Conservation (phyloP, 495 filamentous ascomycete species). For the Aspergillus ostianus region DNA sequence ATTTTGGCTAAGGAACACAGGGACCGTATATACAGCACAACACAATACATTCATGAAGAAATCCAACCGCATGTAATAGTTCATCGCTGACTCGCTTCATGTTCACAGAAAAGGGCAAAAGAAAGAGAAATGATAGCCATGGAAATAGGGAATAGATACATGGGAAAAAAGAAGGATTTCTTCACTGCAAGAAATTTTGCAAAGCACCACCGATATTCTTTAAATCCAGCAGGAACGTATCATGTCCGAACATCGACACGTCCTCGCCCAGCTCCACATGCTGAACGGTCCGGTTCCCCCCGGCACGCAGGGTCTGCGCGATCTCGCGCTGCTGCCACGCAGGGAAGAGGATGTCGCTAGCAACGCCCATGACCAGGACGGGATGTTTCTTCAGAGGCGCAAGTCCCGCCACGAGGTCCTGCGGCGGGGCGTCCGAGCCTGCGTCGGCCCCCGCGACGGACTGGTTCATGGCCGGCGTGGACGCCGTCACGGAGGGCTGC, state of each 20-base stretch:
- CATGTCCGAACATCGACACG: conserved; percentile 89
- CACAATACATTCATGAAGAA: not conserved
- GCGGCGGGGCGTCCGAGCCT: conserved; percentile 49
- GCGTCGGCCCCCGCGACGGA: conserved; percentile 15
- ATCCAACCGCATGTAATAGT: not conserved
- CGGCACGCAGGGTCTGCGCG: conserved; percentile 72
- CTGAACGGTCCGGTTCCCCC: conserved; percentile 74
- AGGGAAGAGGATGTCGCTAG: conserved; percentile 95
- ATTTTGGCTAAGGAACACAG: not conserved
- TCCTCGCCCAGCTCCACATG: conserved; percentile 93
- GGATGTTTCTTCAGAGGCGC: conserved; percentile 68
- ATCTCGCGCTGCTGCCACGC: conserved; percentile 98
- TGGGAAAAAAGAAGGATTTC: not conserved
- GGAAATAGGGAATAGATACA: not conserved
- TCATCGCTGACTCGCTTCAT: not conserved
- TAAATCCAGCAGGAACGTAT: conserved; percentile 92
- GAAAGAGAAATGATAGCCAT: too few species aligned
- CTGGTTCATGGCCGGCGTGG: conserved; percentile 25
- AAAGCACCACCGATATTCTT: conserved; percentile 86
- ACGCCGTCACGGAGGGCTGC: conserved; percentile 48
- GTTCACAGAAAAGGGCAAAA: conserved; percentile 2
- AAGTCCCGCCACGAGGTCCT: conserved; percentile 78
- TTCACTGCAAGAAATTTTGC: conserved; percentile 64
- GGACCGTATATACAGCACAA: too few species aligned
- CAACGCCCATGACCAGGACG: conserved; percentile 87